Percentiles rank a stretch among this genome's conserved stretches.
Evolutionary conservation across 1,284 basidiomycete species (phyloP).

Genomic region (Tremellales sp.): DNA sequence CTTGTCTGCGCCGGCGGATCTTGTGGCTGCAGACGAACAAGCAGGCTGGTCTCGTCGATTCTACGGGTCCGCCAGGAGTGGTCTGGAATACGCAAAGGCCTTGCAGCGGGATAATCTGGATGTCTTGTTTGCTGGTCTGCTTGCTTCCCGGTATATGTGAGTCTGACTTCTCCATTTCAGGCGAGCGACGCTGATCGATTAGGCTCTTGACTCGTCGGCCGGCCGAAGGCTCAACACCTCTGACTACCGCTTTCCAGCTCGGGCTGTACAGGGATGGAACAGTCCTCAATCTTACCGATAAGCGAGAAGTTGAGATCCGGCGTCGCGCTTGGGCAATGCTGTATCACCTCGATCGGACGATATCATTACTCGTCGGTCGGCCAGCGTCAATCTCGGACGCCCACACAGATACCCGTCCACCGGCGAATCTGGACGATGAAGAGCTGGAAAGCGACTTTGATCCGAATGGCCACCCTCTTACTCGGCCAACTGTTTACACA

Average conservation of each 20-base stretch:
- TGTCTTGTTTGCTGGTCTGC: constrained; percentile 47
- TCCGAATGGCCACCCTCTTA: constrained; percentile 46
- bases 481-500: constrained; percentile 47
- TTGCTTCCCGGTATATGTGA: constrained; percentile 50
- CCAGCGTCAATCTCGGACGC: constrained; percentile 49
- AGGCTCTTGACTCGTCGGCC: constrained; percentile 49
- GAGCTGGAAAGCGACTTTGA: constrained; percentile 49
- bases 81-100: constrained; percentile 49
- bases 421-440: constrained; percentile 50
- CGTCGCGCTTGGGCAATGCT: constrained; percentile 49
- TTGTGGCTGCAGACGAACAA: constrained; percentile 45
- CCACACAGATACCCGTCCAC: constrained; percentile 48
- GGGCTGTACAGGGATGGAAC: constrained; percentile 50
- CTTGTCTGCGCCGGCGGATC: constrained; percentile 44
- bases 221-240: constrained; percentile 48
- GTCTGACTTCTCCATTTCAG: constrained; percentile 4
- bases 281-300: constrained; percentile 46
- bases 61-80: constrained; percentile 47
- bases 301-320: constrained; percentile 50
- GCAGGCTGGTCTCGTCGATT: constrained; percentile 46
- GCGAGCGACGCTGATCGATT: constrained; percentile 2
- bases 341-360: constrained; percentile 49
- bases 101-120: constrained; percentile 50
- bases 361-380: constrained; percentile 48
- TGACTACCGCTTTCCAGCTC: constrained; percentile 49